Evolutionary conservation across 345 rosid species (phyloP).

Genomic region (sweet orange (Citrus sinensis)): DVS_A1.0 CM039168.1:28948501-28949000

Average conservation of each 20-base stretch:
- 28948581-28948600: conserved; percentile 52
- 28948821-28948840: neutral
- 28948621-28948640: conserved; percentile 80
- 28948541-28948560: neutral
- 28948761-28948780: neutral
- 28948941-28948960: conserved; percentile 79
- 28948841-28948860: neutral
- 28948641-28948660: conserved; percentile 48
- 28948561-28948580: no score
- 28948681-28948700: conserved; percentile 69
- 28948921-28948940: conserved; percentile 65
- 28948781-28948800: neutral
- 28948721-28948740: conserved; percentile 41
- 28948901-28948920: conserved; percentile 67
- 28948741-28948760: neutral
- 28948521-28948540: neutral
- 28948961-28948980: conserved; percentile 70
- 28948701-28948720: conserved; percentile 90
- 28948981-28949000: neutral
- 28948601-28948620: conserved; percentile 75
- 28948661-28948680: conserved; percentile 47
- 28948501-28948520: neutral
- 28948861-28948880: neutral
- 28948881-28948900: neutral
- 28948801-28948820: neutral